Percentiles rank a stretch among this genome's conserved stretches.
phyloP scores from a whole-genome alignment of 257 asterid genomes.

The Solanum dulcamara region DNA sequence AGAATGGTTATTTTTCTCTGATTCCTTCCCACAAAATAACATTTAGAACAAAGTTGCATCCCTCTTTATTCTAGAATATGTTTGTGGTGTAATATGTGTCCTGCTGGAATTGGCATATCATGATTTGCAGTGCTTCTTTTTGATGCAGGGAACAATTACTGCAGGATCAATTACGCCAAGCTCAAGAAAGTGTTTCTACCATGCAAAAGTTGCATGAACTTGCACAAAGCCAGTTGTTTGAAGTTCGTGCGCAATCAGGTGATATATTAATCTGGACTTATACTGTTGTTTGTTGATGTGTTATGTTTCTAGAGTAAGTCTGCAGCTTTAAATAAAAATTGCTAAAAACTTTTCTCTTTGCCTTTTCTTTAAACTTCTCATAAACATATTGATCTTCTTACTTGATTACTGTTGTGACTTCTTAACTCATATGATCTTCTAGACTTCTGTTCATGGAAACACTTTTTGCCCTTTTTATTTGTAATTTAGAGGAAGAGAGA shows the following conservation, averaged over 20 bases:
- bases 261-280: background rate
- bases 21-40: background rate
- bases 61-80: background rate
- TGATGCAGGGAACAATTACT: slow-evolving; percentile 69
- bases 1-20: background rate
- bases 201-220: slow-evolving; percentile 94
- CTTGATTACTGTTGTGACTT: background rate
- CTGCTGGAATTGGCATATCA: background rate
- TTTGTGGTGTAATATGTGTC: background rate
- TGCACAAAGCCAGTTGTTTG: slow-evolving; percentile 97
- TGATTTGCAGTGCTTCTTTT: slow-evolving; percentile 5
- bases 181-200: slow-evolving; percentile 92
- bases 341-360: background rate
- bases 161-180: slow-evolving; percentile 95
- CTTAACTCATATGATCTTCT: background rate
- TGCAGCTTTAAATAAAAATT: background rate
- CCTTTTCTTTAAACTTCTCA: background rate
- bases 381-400: background rate
- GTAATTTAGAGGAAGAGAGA: slow-evolving; percentile 62
- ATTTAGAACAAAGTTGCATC: background rate
- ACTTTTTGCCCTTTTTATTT: background rate
- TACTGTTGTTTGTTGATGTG: background rate
- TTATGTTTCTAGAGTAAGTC: background rate
- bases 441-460: background rate
- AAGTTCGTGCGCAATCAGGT: slow-evolving; percentile 99